Base-by-base conservation (phyloP, 73 alveolate genomes). In the Paramecium tetraurelia region DNA sequence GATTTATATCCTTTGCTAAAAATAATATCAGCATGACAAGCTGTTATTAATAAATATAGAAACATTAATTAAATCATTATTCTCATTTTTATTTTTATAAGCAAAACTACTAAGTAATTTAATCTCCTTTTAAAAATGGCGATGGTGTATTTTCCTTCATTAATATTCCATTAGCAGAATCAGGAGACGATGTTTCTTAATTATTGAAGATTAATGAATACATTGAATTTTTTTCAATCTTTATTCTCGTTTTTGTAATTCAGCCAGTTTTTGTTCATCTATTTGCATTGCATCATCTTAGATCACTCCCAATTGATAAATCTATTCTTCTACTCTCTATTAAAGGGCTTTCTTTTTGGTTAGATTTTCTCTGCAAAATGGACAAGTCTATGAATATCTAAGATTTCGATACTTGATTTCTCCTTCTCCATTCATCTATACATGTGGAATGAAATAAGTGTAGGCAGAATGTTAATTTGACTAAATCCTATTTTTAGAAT, bases 361-460 rank as follows among this genome's bases (percentile, higher is more conserved):
- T 63, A 63, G 31, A 31, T 63, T 50, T 18, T 72, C 86, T 72
- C 86, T 31, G 10, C 86, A 72, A 72, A 72, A 72, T 14, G 86
- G 86, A 72, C 86, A 72, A 2, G 86, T 72, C 86, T 72, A 72
- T 72, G 5, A 4, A 33, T 33, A 29, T 72, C 14, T 14, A 33
- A 36, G 7, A 53, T 36, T 1, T 35, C 1, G 1, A 6, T 35
- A 72, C 90, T 44, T 80, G 3, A 24, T 80, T 80, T 43, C 89
- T 89, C 35, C 71, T 89, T 21, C 71, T 38, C 94, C 94, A 89
- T 24, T 71, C 27, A 38, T 70, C 68, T 24, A 89, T 10, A 35
- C 94, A 89, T 22, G 10, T 59, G 4, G 85, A 31, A 72, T 89
- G 94, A 46, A 89, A 89, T 46, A 89, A 40, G 33, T 89, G 94